Conservation (phyloP, 495 filamentous ascomycete species). For the Neurospora sp. region DNA sequence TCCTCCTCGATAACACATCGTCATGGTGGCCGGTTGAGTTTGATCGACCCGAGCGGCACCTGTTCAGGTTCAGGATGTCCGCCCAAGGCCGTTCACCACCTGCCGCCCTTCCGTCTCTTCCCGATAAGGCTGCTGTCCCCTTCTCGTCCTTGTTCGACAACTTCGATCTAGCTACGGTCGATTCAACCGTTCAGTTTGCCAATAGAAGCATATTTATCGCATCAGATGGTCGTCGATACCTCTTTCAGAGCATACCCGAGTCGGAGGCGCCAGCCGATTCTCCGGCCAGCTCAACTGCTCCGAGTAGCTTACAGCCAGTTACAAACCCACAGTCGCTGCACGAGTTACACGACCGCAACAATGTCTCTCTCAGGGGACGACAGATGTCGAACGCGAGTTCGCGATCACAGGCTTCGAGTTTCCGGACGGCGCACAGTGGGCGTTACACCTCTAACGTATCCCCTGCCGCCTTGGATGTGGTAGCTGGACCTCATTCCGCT, state of each 20-base stretch:
- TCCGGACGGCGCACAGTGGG: not conserved
- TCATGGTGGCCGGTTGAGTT: no score
- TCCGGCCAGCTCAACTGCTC: not conserved
- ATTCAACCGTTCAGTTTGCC: slow-evolving; percentile 20
- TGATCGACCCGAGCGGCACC: slow-evolving; percentile 16
- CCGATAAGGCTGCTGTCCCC: slow-evolving; percentile 17
- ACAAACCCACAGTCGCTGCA: slow-evolving; percentile 1
- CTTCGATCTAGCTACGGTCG: slow-evolving; percentile 21
- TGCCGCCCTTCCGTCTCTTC: slow-evolving; percentile 17
- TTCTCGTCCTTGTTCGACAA: slow-evolving; percentile 24
- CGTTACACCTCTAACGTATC: not conserved
- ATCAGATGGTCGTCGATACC: slow-evolving; percentile 21
- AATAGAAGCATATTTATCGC: slow-evolving; percentile 21
- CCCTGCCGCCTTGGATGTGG: not conserved
- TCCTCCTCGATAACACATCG: no score
- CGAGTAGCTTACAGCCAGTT: not conserved
- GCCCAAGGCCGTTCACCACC: slow-evolving; percentile 14
- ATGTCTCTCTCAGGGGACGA: slow-evolving; percentile 10
- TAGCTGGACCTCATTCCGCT: not conserved
- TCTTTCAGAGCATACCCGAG: slow-evolving; percentile 19
- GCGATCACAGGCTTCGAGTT: slow-evolving; percentile 1
- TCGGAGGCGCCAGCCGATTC: not conserved
- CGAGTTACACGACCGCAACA: slow-evolving; percentile 3
- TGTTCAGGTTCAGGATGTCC: slow-evolving; percentile 17
- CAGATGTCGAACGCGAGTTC: slow-evolving; percentile 14